These are phyloP conservation scores for Suillus subaureus DNA, from an alignment of 768 basidiomycete genomes.

Conservation along the genomic window DNA sequence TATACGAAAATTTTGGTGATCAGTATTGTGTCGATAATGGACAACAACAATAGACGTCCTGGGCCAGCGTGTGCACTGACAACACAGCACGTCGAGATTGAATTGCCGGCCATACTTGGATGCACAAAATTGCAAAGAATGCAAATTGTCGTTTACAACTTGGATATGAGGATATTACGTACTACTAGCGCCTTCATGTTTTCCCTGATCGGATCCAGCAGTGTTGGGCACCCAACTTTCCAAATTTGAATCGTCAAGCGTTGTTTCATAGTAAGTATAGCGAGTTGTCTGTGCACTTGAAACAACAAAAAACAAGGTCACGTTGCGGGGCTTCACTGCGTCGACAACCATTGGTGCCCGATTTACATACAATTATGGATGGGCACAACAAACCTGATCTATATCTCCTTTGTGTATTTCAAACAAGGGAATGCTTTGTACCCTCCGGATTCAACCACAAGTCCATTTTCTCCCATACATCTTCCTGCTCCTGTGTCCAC, in stretches of 20 bases:
- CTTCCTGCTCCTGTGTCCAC: slow-evolving; percentile 63
- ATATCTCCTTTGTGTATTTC: slow-evolving; percentile 9
- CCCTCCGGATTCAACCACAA: slow-evolving; percentile 45
- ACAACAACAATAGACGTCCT: neutral
- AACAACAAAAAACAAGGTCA: slow-evolving; percentile 25
- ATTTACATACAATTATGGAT: neutral
- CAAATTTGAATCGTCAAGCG: neutral
- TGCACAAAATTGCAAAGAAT: neutral
- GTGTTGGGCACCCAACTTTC: slow-evolving; percentile 3
- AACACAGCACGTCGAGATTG: neutral
- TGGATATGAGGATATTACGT: neutral
- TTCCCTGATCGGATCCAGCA: slow-evolving; percentile 13
- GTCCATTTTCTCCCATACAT: slow-evolving; percentile 63
- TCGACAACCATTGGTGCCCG: neutral
- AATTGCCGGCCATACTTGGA: neutral
- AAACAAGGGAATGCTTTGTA: slow-evolving; percentile 14
- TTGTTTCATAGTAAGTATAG: slow-evolving; percentile 3
- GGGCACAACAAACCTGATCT: neutral
- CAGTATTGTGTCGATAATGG: neutral
- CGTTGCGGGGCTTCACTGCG: slow-evolving; percentile 23
- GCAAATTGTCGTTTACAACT: neutral
- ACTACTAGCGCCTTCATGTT: neutral
- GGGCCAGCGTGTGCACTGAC: neutral
- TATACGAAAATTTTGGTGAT: neutral
- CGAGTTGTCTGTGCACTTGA: neutral